Evolutionary conservation across 345 rosid species (phyloP).

Genomic region (Rhodamnia argentea): DNA sequence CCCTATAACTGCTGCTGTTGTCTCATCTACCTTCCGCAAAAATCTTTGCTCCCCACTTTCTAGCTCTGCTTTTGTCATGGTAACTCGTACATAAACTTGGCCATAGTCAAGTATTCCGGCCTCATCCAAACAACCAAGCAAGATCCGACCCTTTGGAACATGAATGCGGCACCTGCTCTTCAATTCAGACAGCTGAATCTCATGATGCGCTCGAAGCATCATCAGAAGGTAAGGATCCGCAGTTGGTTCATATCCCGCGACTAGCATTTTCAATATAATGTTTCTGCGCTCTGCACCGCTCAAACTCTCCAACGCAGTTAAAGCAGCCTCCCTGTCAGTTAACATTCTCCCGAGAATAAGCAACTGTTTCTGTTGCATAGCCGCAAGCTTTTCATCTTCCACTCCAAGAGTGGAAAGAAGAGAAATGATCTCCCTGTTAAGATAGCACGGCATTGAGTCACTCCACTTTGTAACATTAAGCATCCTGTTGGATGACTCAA

Average conservation of each 20-base stretch:
- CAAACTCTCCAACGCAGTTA: constrained; percentile 53
- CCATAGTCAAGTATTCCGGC: constrained; percentile 66
- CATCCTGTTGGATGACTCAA: constrained; percentile 74
- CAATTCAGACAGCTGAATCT: constrained; percentile 51
- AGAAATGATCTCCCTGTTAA: constrained; percentile 77
- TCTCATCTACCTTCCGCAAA: constrained; percentile 53
- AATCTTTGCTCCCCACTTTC: constrained; percentile 33
- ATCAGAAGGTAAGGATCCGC: constrained; percentile 71
- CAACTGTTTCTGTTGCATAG: constrained; percentile 58
- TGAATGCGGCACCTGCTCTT: constrained; percentile 64
- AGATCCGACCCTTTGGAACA: constrained; percentile 74
- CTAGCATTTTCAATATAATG: constrained; percentile 60
- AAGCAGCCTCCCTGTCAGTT: constrained; percentile 48
- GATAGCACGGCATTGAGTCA: constrained; percentile 76
- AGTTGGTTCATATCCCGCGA: constrained; percentile 62
- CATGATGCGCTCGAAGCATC: constrained; percentile 80
- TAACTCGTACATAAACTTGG: constrained; percentile 64
- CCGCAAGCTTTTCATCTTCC: constrained; percentile 53
- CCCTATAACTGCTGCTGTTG: constrained; percentile 50
- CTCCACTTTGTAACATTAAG: constrained; percentile 89
- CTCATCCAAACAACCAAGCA: constrained; percentile 91
- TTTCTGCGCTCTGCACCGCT: constrained; percentile 41
- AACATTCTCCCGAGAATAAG: constrained; percentile 54
- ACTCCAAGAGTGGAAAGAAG: constrained; percentile 81
- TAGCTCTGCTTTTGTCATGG: constrained; percentile 60